phyloP scores from a whole-genome alignment of 2,329 filamentous ascomycete species.

The Xylariaceae sp. region DNA sequence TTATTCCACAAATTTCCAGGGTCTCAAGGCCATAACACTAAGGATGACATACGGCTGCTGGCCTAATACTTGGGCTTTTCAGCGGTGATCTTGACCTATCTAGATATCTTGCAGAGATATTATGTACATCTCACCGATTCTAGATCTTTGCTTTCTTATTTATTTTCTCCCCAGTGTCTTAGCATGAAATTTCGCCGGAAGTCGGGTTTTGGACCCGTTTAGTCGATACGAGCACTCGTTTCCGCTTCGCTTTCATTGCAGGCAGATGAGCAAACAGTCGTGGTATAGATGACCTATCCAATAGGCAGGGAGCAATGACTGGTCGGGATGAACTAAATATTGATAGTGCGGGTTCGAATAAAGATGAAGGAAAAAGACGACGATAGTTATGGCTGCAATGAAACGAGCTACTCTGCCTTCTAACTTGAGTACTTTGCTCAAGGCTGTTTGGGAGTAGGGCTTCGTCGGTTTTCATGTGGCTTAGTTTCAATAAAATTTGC shows the following conservation, averaged over 20 bases:
- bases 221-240: constrained; percentile 16
- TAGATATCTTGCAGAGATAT: constrained; percentile 8
- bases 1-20: constrained; percentile 5
- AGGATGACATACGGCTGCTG: constrained; percentile 13
- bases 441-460: too few species aligned
- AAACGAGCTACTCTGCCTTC: too few species aligned
- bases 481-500: too few species aligned
- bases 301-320: too few species aligned
- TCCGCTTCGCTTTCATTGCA: not conserved
- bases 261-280: not conserved
- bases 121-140: constrained; percentile 10
- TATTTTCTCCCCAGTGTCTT: constrained; percentile 4
- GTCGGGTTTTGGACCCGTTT: not conserved
- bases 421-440: too few species aligned
- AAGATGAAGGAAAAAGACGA: too few species aligned
- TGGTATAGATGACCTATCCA: not conserved
- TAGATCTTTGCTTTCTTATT: not conserved
- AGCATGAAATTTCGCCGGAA: not conserved
- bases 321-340: too few species aligned
- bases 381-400: too few species aligned
- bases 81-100: constrained; percentile 1
- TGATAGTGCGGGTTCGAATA: too few species aligned
- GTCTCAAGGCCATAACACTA: too few species aligned
- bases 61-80: constrained; percentile 1
- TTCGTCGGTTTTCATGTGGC: too few species aligned